phyloP scores from a whole-genome alignment of 345 rosid species.

The Abelmoschus esculentus region DNA sequence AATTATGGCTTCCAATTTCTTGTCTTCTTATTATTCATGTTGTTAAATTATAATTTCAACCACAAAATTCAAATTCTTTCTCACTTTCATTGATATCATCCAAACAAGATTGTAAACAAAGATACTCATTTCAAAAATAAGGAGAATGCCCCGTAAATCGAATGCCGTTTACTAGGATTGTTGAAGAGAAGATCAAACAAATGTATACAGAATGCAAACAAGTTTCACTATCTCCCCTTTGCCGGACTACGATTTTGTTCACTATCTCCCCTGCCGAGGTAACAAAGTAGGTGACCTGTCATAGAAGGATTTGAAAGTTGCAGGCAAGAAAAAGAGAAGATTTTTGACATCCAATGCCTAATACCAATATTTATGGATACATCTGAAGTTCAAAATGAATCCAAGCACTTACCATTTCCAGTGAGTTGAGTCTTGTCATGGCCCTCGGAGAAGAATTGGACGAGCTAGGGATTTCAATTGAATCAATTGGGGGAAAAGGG shows the following conservation, averaged over 20 bases:
- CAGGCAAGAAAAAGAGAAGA: not conserved
- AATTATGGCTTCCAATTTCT: constrained; percentile 13
- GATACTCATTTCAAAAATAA: not conserved
- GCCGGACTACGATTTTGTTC: constrained; percentile 31
- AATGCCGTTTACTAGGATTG: not conserved
- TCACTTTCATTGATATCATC: not conserved
- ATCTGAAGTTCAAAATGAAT: not conserved
- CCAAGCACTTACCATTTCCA: too few species aligned
- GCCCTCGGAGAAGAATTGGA: too few species aligned
- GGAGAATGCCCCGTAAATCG: not conserved
- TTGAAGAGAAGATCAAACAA: not conserved
- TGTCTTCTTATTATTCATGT: not conserved
- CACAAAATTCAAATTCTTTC: too few species aligned
- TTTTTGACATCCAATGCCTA: not conserved
- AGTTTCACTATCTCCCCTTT: constrained; percentile 36
- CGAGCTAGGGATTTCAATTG: too few species aligned
- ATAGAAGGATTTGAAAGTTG: not conserved
- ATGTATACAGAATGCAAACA: not conserved
- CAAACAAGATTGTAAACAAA: too few species aligned
- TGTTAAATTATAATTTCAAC: too few species aligned
- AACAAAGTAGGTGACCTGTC: constrained; percentile 57
- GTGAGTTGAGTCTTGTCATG: too few species aligned
- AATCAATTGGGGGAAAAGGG: too few species aligned
- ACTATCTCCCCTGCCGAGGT: constrained; percentile 38
- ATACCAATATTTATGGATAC: not conserved